These are phyloP conservation scores for Volvox carteri DNA, from an alignment of 163 green algal genomes.

Conservation along the genomic window DNA sequence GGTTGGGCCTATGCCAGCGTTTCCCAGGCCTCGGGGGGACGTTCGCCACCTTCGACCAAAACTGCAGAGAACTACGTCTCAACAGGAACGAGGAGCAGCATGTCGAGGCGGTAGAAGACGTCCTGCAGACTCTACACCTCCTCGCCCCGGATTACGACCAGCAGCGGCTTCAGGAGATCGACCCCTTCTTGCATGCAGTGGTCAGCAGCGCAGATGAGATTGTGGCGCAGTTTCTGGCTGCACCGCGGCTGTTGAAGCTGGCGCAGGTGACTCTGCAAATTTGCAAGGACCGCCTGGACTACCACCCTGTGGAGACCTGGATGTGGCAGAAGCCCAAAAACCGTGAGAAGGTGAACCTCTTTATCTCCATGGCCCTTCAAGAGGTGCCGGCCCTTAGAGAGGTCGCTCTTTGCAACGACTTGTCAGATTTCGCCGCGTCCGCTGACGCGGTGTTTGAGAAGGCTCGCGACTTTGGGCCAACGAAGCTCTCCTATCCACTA, in stretches of 20 bases:
- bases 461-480: not conserved
- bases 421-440: not conserved
- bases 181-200: not conserved
- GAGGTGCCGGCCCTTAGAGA: not conserved
- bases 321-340: not conserved
- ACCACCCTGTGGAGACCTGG: slow-evolving; percentile 2
- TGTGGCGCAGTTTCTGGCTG: not conserved
- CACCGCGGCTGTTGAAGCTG: not conserved
- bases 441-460: not conserved
- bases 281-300: not conserved
- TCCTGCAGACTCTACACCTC: not conserved
- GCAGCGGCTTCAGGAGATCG: not conserved
- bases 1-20: not conserved
- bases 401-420: too few species aligned
- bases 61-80: not conserved
- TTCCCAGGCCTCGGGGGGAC: not conserved
- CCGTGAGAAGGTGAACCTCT: not conserved
- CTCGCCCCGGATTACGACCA: not conserved
- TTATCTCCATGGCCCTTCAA: not conserved
- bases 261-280: not conserved
- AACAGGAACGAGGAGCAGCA: slow-evolving; percentile 2
- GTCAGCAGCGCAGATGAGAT: not conserved
- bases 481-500: not conserved
- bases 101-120: not conserved
- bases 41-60: not conserved